A percentile compares a stretch with the other conserved stretches of the same genome.
Conservation (phyloP, 345 rosid species). For the Populus euphratica region DNA sequence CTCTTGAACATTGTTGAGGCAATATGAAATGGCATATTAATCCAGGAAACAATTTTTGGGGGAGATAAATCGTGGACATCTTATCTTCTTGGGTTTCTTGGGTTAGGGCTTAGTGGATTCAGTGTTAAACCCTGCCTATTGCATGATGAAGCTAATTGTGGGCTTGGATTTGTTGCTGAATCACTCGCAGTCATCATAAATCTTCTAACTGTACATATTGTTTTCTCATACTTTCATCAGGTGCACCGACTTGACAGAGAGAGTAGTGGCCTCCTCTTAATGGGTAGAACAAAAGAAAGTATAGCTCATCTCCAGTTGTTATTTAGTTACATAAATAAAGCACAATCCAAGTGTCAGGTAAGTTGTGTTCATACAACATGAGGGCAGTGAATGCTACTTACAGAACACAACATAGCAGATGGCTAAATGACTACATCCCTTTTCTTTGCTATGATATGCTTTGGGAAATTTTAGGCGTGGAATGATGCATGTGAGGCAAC, state of each 20-base stretch:
- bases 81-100: too few relatives aligned
- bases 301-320: constrained; percentile 58
- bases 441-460: neutral
- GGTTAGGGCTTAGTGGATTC: too few relatives aligned
- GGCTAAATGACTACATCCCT: constrained; percentile 7
- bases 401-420: neutral
- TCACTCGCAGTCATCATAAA: neutral
- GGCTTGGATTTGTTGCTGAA: too few relatives aligned
- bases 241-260: constrained; percentile 93
- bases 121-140: too few relatives aligned
- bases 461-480: constrained; percentile 54
- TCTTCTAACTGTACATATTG: neutral
- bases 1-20: too few relatives aligned
- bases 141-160: too few relatives aligned
- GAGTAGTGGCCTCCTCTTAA: constrained; percentile 75
- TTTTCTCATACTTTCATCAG: constrained; percentile 36
- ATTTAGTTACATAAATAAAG: constrained; percentile 53
- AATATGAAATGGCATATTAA: too few relatives aligned
- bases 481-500: constrained; percentile 66
- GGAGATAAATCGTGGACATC: too few relatives aligned
- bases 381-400: neutral
- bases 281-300: constrained; percentile 84
- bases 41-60: too few relatives aligned
- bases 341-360: constrained; percentile 61
- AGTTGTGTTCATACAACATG: neutral